Percentiles rank a stretch among this genome's conserved stretches.
These are phyloP conservation scores for Penicillium sp. DNA, from an alignment of 2,329 filamentous ascomycete species.

Conservation along the genomic window DNA sequence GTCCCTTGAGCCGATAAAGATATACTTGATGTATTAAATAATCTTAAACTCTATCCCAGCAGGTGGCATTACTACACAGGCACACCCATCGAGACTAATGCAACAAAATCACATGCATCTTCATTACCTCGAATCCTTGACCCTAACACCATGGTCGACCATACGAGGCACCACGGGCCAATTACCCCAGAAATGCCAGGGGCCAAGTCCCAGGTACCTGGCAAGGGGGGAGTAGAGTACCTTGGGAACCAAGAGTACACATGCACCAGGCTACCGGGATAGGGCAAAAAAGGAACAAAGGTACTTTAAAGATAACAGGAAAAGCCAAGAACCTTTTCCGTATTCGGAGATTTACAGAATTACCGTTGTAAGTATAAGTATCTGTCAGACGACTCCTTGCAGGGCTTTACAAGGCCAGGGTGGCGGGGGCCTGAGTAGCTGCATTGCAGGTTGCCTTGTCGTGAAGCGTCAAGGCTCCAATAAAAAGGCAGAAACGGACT, in stretches of 20 bases:
- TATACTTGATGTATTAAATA: neutral
- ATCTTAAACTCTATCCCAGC: neutral
- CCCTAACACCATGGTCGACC: neutral
- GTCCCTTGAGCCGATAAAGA: constrained; percentile 43
- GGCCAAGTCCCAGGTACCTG: constrained; percentile 14
- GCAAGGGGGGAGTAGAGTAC: neutral
- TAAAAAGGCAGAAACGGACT: neutral
- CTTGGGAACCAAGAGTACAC: neutral
- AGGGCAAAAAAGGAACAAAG: neutral
- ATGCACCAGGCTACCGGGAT: constrained; percentile 1
- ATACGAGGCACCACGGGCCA: constrained; percentile 5
- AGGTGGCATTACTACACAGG: neutral
- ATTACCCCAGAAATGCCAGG: constrained; percentile 7
- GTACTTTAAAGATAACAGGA: neutral
- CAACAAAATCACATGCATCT: neutral
- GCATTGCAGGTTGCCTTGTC: neutral
- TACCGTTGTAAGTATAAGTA: neutral
- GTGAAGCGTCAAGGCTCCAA: neutral
- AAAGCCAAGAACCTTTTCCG: constrained; percentile 4
- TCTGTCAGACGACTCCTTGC: constrained; percentile 22
- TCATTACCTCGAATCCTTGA: neutral
- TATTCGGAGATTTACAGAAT: constrained; percentile 11
- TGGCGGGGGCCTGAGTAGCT: constrained; percentile 8
- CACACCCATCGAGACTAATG: neutral
- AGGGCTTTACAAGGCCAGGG: constrained; percentile 6